Base-by-base conservation (phyloP, 345 rosid genomes). In the Euphorbia peplus region DNA sequence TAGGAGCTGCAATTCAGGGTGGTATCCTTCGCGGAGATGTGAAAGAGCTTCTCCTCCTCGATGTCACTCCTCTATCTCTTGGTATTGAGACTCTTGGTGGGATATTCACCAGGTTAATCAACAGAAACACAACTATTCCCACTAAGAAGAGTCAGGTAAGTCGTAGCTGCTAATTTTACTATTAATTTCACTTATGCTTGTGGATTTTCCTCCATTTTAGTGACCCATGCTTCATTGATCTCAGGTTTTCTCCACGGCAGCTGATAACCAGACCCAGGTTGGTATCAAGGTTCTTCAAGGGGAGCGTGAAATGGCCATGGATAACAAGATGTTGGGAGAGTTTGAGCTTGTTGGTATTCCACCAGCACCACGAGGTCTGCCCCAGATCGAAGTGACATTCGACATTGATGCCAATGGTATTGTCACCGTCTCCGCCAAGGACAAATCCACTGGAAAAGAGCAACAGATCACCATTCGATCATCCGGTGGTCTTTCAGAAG, bases 381-480 rank as follows among this genome's bases (percentile, higher is more conserved):
- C 75, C 42, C 75, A 77, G 58, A 77, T 77, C 32, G 81, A 77
- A 55, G 81, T 77, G 15, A 69, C 81, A 11, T 77, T 77, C 22
- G 81, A 78, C 11, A 78, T 78, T 37, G 81, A 78, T 62, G 81
- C 81, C 41, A 78, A 78, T 55, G 81, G 81, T 24, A 78, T 78
- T 14, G 81, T 78, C 46, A 78, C 78, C n/a, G 81, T 78, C 29
- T 74, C 77, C 3, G 81, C 81, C 28, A 78, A 70, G 78, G 81
- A 78, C 69, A 75, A 75, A 46, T 24, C 70, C 29, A 75, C 78
- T 0, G 74, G 67, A 3, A 75, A 69, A 67, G 80, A 71, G 10
- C 80, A 76, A 28, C 80, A 76, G 46, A 71, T 76, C 66, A 76
- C 80, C 65, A 76, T 76, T 26, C 52, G 72, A 1, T 76, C 80